Evolutionary conservation across 345 rosid genomes (phyloP), one percentile per base, ranked within the genome.

Genomic region (Camelina neglecta): DNA sequence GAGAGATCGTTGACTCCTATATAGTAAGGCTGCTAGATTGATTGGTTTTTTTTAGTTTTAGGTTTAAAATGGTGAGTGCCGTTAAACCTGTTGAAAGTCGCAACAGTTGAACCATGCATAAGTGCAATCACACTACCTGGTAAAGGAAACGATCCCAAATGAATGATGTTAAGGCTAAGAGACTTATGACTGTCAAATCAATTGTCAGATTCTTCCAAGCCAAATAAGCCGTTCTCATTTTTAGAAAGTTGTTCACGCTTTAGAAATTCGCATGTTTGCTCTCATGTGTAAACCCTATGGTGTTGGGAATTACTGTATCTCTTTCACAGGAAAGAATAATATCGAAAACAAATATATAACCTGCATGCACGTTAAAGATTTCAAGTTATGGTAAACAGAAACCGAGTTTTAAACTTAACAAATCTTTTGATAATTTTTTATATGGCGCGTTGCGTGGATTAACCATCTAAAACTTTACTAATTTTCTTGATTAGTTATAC

Each of bases 11-110:
- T 73, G 77, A 73, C 64, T 64, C 64, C 1, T 29, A 53, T 23
- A 8, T 7, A 8, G 24, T 64, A 44, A 65, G 11, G 58, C 41
- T 56, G 41, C 57, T 55, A 45, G 31, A 65, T 73, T 44, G 24
- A 47, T 54, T 72, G 68, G 23, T 47, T 33, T 47, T 33, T 33
- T 36, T 4, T 11, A 15, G 13, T 24, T 35, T 21, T 61, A 48
- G 41, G 51, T 62, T 72, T 50, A 50, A 72, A 72, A 72, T 9
- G 41, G 68, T 72, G 12, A 49, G 13, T 4, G 50, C 36, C 48
- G 67, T 72, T 70, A 58, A 42, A 57, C 29, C 51, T 23, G 21
- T 69, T 33, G 18, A 44, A 56, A 56, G 45, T 47, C 49, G 60
- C 44, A 59, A 59, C 36, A 29, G 67, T 18, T 70, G 44, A 58